A percentile compares a stretch with the other conserved stretches of the same genome.
phyloP scores from a whole-genome alignment of 225 moss, liverwort and hornwort species.

The Physcomitrellopsis africana region DNA sequence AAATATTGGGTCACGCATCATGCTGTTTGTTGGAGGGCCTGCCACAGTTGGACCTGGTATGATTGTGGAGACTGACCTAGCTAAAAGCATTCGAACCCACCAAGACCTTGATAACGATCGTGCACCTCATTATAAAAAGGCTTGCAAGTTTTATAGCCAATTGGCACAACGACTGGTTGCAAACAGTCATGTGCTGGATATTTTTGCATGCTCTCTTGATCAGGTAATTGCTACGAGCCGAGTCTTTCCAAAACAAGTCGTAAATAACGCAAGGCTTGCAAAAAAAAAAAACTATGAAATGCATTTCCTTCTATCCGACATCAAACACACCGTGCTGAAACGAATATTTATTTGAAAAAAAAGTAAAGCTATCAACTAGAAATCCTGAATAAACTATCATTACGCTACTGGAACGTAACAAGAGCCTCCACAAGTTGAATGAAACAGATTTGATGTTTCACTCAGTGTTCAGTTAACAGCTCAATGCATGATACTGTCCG shows the following conservation, averaged over 20 bases:
- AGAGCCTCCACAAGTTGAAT: no score
- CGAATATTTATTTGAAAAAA: no score
- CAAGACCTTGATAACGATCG: conserved; percentile 93
- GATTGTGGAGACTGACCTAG: conserved; percentile 87
- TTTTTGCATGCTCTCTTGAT: conserved; percentile 97
- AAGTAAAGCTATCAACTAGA: no score
- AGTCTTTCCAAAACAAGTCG: not conserved
- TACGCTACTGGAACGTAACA: no score
- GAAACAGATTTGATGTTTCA: no score
- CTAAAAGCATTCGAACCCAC: conserved; percentile 95
- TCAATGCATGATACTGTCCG: no score
- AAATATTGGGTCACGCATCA: conserved; percentile 79
- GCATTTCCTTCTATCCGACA: no score
- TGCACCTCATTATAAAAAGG: conserved; percentile 82
- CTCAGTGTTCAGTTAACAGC: no score
- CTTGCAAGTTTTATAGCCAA: conserved; percentile 86
- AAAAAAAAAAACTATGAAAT: no score
- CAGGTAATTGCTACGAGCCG: conserved; percentile 53
- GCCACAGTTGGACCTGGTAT: conserved; percentile 87
- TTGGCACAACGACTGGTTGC: conserved; percentile 77
- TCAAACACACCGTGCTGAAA: no score
- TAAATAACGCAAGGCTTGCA: no score
- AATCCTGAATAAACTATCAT: no score
- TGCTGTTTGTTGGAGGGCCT: conserved; percentile 94
- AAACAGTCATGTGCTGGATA: conserved; percentile 82